phyloP scores from a whole-genome alignment of 2,329 filamentous ascomycete species.

The Pestalotiopsis sp. region DNA sequence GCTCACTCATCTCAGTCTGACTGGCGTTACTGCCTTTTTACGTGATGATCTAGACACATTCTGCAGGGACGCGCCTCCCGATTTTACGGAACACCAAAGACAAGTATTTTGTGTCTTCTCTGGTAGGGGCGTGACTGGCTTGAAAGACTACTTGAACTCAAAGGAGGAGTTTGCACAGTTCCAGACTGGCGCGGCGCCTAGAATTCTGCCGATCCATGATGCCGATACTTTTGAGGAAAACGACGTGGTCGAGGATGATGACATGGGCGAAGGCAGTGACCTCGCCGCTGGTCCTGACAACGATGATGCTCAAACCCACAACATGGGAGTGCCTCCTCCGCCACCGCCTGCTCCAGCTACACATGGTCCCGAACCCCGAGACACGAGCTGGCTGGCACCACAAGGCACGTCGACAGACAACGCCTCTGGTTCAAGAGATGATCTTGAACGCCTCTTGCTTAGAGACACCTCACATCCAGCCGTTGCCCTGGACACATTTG shows the following conservation, averaged over 20 bases:
- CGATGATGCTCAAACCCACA: constrained; percentile 17
- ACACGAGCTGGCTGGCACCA: neutral
- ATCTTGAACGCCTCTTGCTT: neutral
- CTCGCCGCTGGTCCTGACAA: constrained; percentile 28
- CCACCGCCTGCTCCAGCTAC: constrained; percentile 19
- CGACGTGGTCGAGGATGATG: constrained; percentile 33
- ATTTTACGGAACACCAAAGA: constrained; percentile 94
- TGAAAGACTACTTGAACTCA: constrained; percentile 77
- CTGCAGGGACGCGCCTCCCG: constrained; percentile 84
- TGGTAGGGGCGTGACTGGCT: constrained; percentile 74
- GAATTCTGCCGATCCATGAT: constrained; percentile 17
- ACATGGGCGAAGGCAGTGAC: constrained; percentile 36
- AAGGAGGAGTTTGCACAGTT: constrained; percentile 47
- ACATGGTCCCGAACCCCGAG: neutral
- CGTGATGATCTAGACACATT: constrained; percentile 81
- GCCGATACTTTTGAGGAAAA: constrained; percentile 30
- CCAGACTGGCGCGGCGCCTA: constrained; percentile 16
- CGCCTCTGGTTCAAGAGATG: neutral
- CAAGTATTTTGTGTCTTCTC: constrained; percentile 98
- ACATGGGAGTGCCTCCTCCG: constrained; percentile 20
- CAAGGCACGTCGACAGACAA: neutral
- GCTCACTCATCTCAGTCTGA: constrained; percentile 91
- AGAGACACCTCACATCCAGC: neutral
- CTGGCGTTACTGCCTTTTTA: constrained; percentile 89
- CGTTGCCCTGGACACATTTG: constrained; percentile 2